Conservation (phyloP, 768 basidiomycete species). For the Auriscalpium orientale region DNA sequence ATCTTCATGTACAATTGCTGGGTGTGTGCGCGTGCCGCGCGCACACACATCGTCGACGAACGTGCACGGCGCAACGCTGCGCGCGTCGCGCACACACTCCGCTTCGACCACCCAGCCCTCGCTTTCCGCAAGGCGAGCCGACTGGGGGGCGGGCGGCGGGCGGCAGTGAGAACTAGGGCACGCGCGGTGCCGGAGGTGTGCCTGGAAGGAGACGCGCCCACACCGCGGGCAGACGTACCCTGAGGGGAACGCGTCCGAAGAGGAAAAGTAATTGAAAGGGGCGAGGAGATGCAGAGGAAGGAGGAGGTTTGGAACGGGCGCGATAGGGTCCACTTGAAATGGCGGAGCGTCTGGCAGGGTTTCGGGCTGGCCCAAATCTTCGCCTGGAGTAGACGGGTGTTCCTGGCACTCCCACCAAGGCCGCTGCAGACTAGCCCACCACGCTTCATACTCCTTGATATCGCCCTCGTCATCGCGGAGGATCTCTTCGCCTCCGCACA, state of each 20-base stretch:
- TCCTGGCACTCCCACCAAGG: constrained; percentile 13
- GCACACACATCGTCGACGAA: neutral
- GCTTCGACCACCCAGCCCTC: constrained; percentile 5
- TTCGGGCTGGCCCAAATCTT: neutral
- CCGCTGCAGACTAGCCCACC: neutral
- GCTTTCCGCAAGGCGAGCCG: neutral
- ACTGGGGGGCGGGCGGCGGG: neutral
- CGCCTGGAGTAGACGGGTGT: neutral
- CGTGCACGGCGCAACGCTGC: neutral
- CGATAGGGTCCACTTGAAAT: neutral
- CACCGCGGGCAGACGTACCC: constrained; percentile 10
- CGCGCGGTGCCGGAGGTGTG: constrained; percentile 10
- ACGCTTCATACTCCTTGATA: neutral
- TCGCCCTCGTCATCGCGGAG: constrained; percentile 4
- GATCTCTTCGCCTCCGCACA: constrained; percentile 11
- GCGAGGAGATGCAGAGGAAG: constrained; percentile 13
- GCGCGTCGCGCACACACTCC: constrained; percentile 1
- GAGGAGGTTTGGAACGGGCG: neutral
- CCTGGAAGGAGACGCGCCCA: constrained; percentile 13
- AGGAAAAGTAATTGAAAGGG: constrained; percentile 9
- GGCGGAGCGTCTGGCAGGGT: neutral
- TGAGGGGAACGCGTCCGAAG: constrained; percentile 6
- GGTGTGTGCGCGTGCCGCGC: neutral
- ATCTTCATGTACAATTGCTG: neutral
- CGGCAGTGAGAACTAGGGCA: constrained; percentile 2